phyloP scores from a whole-genome alignment of 148 eudicot genomes.

The Drosera capensis region DNA sequence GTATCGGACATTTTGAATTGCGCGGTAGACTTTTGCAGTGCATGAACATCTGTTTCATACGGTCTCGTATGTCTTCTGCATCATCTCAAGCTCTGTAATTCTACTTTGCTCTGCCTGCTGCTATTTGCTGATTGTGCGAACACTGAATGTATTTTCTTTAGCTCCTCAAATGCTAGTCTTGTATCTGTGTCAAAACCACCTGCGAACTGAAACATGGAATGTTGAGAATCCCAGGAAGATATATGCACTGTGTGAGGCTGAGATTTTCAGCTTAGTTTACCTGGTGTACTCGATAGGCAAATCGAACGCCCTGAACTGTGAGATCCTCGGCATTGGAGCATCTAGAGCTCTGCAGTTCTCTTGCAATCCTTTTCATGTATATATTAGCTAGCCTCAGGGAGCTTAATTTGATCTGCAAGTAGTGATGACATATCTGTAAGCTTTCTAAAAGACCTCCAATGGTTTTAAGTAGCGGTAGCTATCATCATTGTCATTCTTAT shows the following conservation, averaged over 20 bases:
- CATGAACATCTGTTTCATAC: not conserved
- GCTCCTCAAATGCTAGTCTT: slow-evolving; percentile 36
- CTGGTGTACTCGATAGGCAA: slow-evolving; percentile 86
- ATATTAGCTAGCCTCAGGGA: slow-evolving; percentile 54
- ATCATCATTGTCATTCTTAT: not conserved
- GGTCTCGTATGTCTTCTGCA: not conserved
- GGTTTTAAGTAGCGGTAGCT: not conserved
- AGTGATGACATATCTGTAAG: not conserved
- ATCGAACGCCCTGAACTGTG: slow-evolving; percentile 60
- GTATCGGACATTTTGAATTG: not conserved
- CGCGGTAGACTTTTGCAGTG: not conserved
- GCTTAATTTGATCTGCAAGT: slow-evolving; percentile 43
- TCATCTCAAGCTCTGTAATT: not conserved
- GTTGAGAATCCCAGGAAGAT: too few relatives aligned
- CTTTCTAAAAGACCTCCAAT: not conserved
- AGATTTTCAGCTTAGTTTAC: slow-evolving; percentile 11
- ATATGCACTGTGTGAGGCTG: not conserved
- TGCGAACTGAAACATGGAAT: slow-evolving; percentile 35
- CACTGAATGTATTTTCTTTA: slow-evolving; percentile 8
- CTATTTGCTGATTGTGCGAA: not conserved
- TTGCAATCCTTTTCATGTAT: slow-evolving; percentile 39
- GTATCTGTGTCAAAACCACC: slow-evolving; percentile 65
- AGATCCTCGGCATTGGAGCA: slow-evolving; percentile 34
- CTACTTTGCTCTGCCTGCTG: not conserved
- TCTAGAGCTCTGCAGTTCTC: slow-evolving; percentile 30